These are phyloP conservation scores for Phytophthora melonis DNA, from an alignment of 352 stramenopile species.

Conservation along the genomic window DNA sequence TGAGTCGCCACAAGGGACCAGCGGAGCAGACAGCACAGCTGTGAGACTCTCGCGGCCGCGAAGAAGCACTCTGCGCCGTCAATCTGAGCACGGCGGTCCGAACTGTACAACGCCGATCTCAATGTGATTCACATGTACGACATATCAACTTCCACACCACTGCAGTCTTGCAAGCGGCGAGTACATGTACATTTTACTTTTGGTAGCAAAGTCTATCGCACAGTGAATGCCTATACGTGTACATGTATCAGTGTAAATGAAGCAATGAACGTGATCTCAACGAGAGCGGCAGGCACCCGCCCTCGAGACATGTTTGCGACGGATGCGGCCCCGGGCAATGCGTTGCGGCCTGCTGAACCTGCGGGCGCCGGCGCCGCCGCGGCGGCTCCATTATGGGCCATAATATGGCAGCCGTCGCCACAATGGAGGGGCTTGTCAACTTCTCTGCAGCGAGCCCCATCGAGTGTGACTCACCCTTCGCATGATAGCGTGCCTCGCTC, in stretches of 20 bases:
- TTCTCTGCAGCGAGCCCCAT: slow-evolving; percentile 13
- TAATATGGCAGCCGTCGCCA: not conserved
- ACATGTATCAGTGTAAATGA: no score
- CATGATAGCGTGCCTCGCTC: not conserved
- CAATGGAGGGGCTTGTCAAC: slow-evolving; percentile 3
- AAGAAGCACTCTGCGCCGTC: not conserved
- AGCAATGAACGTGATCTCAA: slow-evolving; percentile 1
- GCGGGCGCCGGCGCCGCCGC: no score
- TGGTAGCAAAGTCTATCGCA: no score
- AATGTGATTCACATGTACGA: not conserved
- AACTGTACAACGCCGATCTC: not conserved
- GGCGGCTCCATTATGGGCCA: no score
- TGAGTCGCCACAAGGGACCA: slow-evolving; percentile 6
- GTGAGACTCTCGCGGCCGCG: slow-evolving; percentile 5
- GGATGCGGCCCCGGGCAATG: not conserved
- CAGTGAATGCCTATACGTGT: no score
- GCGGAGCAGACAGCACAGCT: not conserved
- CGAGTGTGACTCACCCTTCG: slow-evolving; percentile 17
- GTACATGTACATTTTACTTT: no score
- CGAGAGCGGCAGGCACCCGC: not conserved
- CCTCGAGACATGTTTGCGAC: slow-evolving; percentile 17
- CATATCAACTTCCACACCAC: not conserved
- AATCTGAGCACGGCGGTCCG: not conserved
- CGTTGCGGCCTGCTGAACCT: not conserved
- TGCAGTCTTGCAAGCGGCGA: not conserved